These are phyloP conservation scores for Solidago caesia DNA, from an alignment of 129 eudicot genomes.

Conservation along the genomic window DNA sequence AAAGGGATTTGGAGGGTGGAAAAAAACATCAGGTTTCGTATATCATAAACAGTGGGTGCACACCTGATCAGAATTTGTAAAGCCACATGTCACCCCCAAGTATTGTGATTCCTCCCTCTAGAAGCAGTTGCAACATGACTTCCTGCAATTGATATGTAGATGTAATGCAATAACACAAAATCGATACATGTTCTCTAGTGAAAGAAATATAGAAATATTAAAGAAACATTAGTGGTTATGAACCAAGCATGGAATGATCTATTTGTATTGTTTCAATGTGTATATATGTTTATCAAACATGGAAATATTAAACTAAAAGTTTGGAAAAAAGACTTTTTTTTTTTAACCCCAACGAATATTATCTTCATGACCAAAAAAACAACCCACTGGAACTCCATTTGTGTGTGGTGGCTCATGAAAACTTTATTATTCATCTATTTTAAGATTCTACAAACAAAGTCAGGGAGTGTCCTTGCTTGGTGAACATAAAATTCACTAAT, in stretches of 20 bases:
- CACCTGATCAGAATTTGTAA: conserved; percentile 95
- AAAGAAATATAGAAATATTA: background rate
- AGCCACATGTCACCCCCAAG: conserved; percentile 98
- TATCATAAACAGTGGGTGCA: conserved; percentile 15
- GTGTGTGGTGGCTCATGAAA: background rate
- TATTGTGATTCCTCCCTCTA: conserved; percentile 80
- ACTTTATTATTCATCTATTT: background rate
- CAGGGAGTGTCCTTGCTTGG: background rate
- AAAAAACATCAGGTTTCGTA: background rate
- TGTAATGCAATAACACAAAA: background rate
- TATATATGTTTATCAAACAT: background rate
- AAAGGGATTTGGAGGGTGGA: conserved; percentile 10
- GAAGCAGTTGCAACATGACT: conserved; percentile 92
- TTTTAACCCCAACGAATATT: conserved; percentile 9
- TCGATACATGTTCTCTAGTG: background rate
- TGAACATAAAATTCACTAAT: conserved; percentile 6
- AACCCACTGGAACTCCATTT: background rate
- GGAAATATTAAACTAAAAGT: background rate
- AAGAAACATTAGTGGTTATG: background rate
- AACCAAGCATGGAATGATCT: conserved; percentile 1
- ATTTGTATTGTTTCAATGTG: conserved; percentile 2
- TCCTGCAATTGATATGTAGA: conserved; percentile 46
- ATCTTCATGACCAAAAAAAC: conserved; percentile 4
- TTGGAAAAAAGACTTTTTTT: background rate
- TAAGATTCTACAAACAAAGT: background rate